These are phyloP conservation scores for Prunus mongolica DNA, from an alignment of 306 rosid species.

Conservation along the genomic window DNA sequence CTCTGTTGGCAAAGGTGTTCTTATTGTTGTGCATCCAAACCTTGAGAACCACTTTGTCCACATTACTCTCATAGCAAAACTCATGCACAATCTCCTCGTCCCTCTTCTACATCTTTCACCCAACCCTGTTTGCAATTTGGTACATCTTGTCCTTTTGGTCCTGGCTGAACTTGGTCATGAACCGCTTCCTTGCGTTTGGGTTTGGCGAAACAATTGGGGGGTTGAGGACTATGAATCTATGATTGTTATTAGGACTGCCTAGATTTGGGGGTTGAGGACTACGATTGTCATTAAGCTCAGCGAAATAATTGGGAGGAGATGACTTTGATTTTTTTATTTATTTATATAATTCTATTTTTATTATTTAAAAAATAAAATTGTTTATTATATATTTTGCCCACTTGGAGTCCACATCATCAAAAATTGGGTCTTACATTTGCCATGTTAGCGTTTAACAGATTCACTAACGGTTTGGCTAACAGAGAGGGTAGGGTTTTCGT, in stretches of 20 bases:
- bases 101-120: constrained; percentile 94
- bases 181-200: constrained; percentile 47
- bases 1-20: constrained; percentile 53
- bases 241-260: background rate
- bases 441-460: too few relatives aligned
- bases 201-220: constrained; percentile 7
- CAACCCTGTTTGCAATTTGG: constrained; percentile 63
- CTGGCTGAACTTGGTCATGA: constrained; percentile 67
- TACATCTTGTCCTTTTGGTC: constrained; percentile 89
- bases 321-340: too few relatives aligned
- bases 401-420: too few relatives aligned
- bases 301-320: too few relatives aligned
- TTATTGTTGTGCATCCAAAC: constrained; percentile 99
- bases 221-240: constrained; percentile 14
- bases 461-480: too few relatives aligned
- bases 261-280: too few relatives aligned
- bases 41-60: constrained; percentile 48
- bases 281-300: too few relatives aligned
- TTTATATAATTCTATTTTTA: too few relatives aligned
- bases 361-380: too few relatives aligned
- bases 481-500: too few relatives aligned
- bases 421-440: too few relatives aligned
- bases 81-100: constrained; percentile 61
- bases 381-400: too few relatives aligned
- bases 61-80: constrained; percentile 65